Evolutionary conservation across 2,329 filamentous ascomycete species (phyloP), one percentile per base, ranked within the genome.

Genomic region (Fonsecaea pedrosoi): DNA sequence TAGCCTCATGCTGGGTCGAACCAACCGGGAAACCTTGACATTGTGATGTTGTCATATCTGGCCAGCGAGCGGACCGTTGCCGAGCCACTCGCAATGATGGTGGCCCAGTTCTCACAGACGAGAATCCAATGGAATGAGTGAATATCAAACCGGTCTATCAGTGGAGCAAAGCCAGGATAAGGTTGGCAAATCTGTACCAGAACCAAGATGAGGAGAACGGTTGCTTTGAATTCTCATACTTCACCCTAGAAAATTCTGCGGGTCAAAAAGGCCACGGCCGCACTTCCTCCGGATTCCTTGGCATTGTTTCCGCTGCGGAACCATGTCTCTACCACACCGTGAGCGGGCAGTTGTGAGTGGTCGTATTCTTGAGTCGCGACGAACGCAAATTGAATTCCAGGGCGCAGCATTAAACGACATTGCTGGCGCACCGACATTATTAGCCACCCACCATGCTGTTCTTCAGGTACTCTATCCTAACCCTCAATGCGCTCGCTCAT

Each of bases 391-490:
- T 50, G 18, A 50, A 50, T 2, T 12, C 21, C 1, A 10, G 12
- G 12, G 9, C 18, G 8, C 45, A 3, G 21, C 21, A 50, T 50
- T 9, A 10, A 12, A 30, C 9, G 9, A 50, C 13, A 9, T 55
- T 55, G 32, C 32, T n/a, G 2, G 7, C 12, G 15, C 54, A 37
- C 30, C 54, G 35, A 30, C 45, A 37, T 10, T 38, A 18, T 32
- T 12, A 35, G n/a, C 7, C 40, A 15, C 34, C 54, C 54, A 65
- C 34, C 9, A 69, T 69, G 64, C 64, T 67, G 21, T 71, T 70
- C 65, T 70, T 70, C 62, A 70, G 68, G 68, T 70, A 64, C 37
- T 6, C 35, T 8, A 42, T 34, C 35, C 42, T n/a, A 30, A 34
- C 37, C 37, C 38, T 8, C 40, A n/a, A 15, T 57, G n/a, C 30